phyloP scores from a whole-genome alignment of 257 asterid species.

The Plectranthus barbatus region DNA sequence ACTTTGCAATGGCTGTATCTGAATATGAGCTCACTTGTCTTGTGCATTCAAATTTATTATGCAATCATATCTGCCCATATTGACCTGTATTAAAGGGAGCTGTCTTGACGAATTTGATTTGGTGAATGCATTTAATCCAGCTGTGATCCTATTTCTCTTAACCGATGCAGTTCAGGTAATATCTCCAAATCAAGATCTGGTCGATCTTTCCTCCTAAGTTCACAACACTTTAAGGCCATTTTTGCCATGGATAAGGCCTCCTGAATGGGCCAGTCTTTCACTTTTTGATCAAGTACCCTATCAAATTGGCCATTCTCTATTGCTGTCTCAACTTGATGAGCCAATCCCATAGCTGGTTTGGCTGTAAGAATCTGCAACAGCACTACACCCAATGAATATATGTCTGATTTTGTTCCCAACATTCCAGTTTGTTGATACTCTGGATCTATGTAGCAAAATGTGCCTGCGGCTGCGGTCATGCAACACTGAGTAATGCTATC shows the following conservation, averaged over 20 bases:
- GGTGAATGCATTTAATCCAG: too few species aligned
- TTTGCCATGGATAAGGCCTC: slow-evolving; percentile 63
- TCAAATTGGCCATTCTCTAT: slow-evolving; percentile 48
- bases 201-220: slow-evolving; percentile 76
- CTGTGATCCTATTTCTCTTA: slow-evolving; percentile 33
- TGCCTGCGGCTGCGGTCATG: slow-evolving; percentile 93
- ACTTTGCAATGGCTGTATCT: slow-evolving; percentile 4
- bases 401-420: slow-evolving; percentile 78
- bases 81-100: too few species aligned
- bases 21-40: background rate
- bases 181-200: slow-evolving; percentile 71
- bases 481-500: slow-evolving; percentile 56
- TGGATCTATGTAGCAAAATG: slow-evolving; percentile 97
- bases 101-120: too few species aligned
- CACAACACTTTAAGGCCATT: slow-evolving; percentile 65
- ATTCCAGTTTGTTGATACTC: slow-evolving; percentile 90
- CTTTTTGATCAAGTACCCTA: slow-evolving; percentile 53
- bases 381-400: slow-evolving; percentile 67
- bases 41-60: background rate
- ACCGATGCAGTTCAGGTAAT: slow-evolving; percentile 57
- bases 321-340: slow-evolving; percentile 52
- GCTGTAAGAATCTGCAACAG: slow-evolving; percentile 70
- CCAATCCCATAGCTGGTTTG: slow-evolving; percentile 67
- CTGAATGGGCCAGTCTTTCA: slow-evolving; percentile 74
- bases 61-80: background rate